Evolutionary conservation across 352 stramenopile species (phyloP).

Genomic region (Thalassiosira mediterranea): DNA sequence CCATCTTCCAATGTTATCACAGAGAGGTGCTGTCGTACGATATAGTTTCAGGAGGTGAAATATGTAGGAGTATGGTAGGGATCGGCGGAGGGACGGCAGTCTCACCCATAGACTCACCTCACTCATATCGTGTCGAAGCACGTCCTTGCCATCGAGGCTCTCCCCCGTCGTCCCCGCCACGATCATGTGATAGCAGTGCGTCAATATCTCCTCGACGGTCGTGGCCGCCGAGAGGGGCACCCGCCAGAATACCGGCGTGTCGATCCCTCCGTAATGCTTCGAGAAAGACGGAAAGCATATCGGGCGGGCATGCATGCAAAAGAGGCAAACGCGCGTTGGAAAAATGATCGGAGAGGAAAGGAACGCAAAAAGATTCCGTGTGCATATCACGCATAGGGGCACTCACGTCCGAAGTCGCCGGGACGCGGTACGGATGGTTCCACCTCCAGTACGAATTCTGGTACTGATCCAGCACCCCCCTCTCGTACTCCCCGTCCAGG

Average conservation of each 20-base stretch:
- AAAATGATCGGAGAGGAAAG: conserved; percentile 17
- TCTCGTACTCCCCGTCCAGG: not conserved
- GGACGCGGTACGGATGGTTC: conserved; percentile 33
- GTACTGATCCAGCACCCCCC: conserved; percentile 19
- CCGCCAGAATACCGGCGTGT: conserved; percentile 35
- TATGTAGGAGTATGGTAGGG: not conserved
- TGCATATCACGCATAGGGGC: too few species aligned
- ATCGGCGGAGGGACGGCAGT: not conserved
- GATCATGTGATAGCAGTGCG: conserved; percentile 40
- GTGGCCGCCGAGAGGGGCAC: conserved; percentile 22
- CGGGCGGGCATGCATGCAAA: too few species aligned
- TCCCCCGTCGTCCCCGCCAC: conserved; percentile 30
- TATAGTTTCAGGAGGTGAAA: not conserved
- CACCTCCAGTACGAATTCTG: conserved; percentile 23
- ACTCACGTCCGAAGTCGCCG: conserved; percentile 16
- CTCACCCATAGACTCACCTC: conserved; percentile 2
- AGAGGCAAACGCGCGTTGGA: too few species aligned
- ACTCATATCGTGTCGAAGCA: conserved; percentile 23
- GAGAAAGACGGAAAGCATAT: too few species aligned
- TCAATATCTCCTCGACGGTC: conserved; percentile 44
- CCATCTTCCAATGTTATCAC: conserved; percentile 38
- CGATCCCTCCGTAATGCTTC: conserved; percentile 15
- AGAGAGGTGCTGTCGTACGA: conserved; percentile 21
- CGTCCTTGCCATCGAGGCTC: conserved; percentile 29
- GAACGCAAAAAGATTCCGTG: too few species aligned